Evolutionary conservation across 768 basidiomycete species (phyloP), one percentile per base, ranked within the genome.

Genomic region (Tylopilus vinaceipallidus): DNA sequence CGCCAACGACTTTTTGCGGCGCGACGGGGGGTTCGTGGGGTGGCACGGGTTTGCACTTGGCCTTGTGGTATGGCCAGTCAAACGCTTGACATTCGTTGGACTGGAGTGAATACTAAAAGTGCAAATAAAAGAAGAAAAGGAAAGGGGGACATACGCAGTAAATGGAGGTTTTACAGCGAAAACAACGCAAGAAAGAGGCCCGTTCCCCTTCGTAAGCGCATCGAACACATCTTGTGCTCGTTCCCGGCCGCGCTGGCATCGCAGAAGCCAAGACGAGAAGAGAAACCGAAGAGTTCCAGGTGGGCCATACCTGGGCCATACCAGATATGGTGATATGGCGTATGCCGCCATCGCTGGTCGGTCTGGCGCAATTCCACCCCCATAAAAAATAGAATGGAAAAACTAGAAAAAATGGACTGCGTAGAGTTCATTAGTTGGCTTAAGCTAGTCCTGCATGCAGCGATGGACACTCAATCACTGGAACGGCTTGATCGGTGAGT

Each of bases 61-160:
- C 16, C 35, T 53, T 62, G 46, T 65, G 63, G 20, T 38, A 17
- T 8, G 50, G 47, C 64, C 64, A 66, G 22, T 66, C 64, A 14
- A 55, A 52, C 1, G 37, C n/a, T 42, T 65, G 64, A 4, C 64
- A 65, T 3, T 54, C 47, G 27, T 61, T 60, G 5, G 64, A 65
- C 64, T 61, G 32, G 20, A 32, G 26, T 2, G 6, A 29, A n/a
- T 23, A n/a, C 16, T 23, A 16, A 39, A 29, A n/a, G n/a, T n/a
- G n/a, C n/a, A n/a, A n/a, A n/a, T n/a, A n/a, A n/a, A n/a, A n/a
- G n/a, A n/a, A n/a, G n/a, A n/a, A n/a, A n/a, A n/a, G n/a, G n/a
- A n/a, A n/a, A n/a, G n/a, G n/a, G n/a, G 3, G 33, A 44, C 64
- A 33, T 34, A 65, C 61, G 26, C 64, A 63, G 33, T 66, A 65